phyloP scores from a whole-genome alignment of 352 stramenopile species.

The Pythium chondricola region DNA sequence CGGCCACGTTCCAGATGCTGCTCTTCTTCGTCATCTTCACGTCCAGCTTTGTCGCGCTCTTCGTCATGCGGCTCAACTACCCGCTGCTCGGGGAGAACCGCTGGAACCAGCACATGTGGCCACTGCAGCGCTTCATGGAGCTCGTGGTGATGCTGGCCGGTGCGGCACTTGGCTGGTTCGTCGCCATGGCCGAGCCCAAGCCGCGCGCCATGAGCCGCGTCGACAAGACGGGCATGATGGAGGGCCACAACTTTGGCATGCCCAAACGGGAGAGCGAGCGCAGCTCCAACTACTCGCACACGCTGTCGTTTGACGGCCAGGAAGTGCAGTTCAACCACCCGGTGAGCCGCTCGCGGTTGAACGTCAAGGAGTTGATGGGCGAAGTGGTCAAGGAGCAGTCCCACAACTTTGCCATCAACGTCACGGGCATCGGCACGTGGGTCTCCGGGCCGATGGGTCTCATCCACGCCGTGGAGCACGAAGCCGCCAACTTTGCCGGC shows the following conservation, averaged over 20 bases:
- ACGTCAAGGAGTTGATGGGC: conserved; percentile 70
- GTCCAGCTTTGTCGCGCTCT: conserved; percentile 58
- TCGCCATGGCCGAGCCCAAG: conserved; percentile 59
- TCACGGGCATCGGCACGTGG: conserved; percentile 76
- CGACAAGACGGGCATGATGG: conserved; percentile 70
- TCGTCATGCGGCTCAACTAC: conserved; percentile 69
- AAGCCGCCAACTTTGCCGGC: conserved; percentile 67
- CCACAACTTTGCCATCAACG: conserved; percentile 76
- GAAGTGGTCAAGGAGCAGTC: conserved; percentile 83
- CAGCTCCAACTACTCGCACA: conserved; percentile 61
- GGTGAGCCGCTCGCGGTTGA: conserved; percentile 57
- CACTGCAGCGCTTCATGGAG: conserved; percentile 75
- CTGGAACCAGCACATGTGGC: conserved; percentile 75
- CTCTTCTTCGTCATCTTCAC: conserved; percentile 82
- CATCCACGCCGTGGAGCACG: conserved; percentile 69
- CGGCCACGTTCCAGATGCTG: conserved; percentile 58
- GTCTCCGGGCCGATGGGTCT: conserved; percentile 78
- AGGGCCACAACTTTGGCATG: conserved; percentile 25
- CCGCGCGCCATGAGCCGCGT: conserved; percentile 67
- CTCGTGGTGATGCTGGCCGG: conserved; percentile 63
- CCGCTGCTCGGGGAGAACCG: conserved; percentile 53
- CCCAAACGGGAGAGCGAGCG: conserved; percentile 34
- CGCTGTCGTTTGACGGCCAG: conserved; percentile 70
- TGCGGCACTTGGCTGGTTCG: conserved; percentile 45
- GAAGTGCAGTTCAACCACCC: conserved; percentile 75